These are phyloP conservation scores for Aspergillus hortae DNA, from an alignment of 2,329 filamentous ascomycete species.

Conservation along the genomic window DNA sequence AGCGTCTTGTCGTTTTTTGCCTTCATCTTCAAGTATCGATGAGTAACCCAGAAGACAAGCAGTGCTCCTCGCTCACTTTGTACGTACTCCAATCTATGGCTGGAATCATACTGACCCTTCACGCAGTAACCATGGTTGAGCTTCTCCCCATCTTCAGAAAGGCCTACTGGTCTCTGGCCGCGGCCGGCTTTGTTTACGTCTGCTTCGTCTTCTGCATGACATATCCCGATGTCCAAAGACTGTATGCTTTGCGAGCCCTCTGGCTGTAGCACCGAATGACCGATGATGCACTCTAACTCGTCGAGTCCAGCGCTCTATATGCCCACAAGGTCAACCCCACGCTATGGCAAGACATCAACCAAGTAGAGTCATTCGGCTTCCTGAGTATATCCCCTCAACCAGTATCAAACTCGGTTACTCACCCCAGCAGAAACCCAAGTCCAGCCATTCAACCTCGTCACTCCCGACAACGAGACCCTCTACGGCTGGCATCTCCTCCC, in stretches of 20 bases:
- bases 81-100: neutral
- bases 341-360: slow-evolving; percentile 68
- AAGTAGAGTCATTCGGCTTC: slow-evolving; percentile 82
- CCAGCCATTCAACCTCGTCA: slow-evolving; percentile 74
- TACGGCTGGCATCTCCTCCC: slow-evolving; percentile 93
- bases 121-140: slow-evolving; percentile 27
- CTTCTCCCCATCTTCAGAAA: slow-evolving; percentile 47
- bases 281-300: too few species aligned
- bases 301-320: slow-evolving; percentile 67
- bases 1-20: too few species aligned
- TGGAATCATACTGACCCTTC: neutral
- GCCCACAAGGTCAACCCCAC: slow-evolving; percentile 73
- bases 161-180: slow-evolving; percentile 56
- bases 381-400: slow-evolving; percentile 56
- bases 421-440: slow-evolving; percentile 71
- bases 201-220: slow-evolving; percentile 63
- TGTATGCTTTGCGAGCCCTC: slow-evolving; percentile 54
- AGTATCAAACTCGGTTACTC: neutral
- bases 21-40: too few species aligned
- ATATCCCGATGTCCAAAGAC: slow-evolving; percentile 70
- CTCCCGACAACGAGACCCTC: slow-evolving; percentile 70
- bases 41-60: too few species aligned
- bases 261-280: neutral
- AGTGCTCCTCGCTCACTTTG: too few species aligned
- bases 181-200: slow-evolving; percentile 63